These are phyloP conservation scores for Harrya chromipes DNA, from an alignment of 768 basidiomycete genomes.

Conservation along the genomic window DNA sequence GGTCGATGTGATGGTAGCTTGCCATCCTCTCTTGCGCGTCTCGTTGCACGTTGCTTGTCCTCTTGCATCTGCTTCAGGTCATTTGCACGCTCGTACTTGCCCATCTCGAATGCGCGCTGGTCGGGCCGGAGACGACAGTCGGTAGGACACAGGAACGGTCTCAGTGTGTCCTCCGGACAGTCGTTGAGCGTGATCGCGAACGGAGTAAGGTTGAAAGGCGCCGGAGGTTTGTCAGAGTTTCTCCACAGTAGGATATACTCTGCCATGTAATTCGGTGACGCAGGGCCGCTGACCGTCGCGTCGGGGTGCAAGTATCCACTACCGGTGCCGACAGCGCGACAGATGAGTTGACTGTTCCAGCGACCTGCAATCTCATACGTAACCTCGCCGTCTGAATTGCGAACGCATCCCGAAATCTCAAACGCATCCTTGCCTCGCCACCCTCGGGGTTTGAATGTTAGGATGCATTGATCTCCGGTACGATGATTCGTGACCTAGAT, in stretches of 20 bases:
- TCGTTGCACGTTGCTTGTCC: slow-evolving; percentile 69
- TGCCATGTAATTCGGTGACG: slow-evolving; percentile 44
- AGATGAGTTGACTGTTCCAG: slow-evolving; percentile 94
- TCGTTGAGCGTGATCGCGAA: slow-evolving; percentile 93
- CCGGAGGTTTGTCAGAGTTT: slow-evolving; percentile 78
- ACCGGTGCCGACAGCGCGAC: slow-evolving; percentile 64
- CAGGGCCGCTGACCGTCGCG: slow-evolving; percentile 47
- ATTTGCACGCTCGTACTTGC: slow-evolving; percentile 81
- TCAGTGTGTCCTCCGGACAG: slow-evolving; percentile 66
- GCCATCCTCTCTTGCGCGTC: slow-evolving; percentile 75
- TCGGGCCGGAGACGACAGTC: slow-evolving; percentile 93
- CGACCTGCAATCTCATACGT: slow-evolving; percentile 90
- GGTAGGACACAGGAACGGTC: slow-evolving; percentile 77
- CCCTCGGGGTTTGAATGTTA: slow-evolving; percentile 95
- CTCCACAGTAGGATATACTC: slow-evolving; percentile 90
- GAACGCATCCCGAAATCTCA: slow-evolving; percentile 87
- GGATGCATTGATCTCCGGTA: slow-evolving; percentile 79
- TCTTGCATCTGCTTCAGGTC: slow-evolving; percentile 77
- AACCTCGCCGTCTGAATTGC: slow-evolving; percentile 58
- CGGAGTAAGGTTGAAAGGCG: slow-evolving; percentile 94
- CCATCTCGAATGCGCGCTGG: slow-evolving; percentile 91
- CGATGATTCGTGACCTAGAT: slow-evolving; percentile 78
- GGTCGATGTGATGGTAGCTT: slow-evolving; percentile 67
- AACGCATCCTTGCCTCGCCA: slow-evolving; percentile 92
- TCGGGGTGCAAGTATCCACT: slow-evolving; percentile 70